Evolutionary conservation across 2,329 filamentous ascomycete genomes (phyloP), one percentile per base, ranked within the genome.

Genomic region (Amesomyces nigricolor): DNA sequence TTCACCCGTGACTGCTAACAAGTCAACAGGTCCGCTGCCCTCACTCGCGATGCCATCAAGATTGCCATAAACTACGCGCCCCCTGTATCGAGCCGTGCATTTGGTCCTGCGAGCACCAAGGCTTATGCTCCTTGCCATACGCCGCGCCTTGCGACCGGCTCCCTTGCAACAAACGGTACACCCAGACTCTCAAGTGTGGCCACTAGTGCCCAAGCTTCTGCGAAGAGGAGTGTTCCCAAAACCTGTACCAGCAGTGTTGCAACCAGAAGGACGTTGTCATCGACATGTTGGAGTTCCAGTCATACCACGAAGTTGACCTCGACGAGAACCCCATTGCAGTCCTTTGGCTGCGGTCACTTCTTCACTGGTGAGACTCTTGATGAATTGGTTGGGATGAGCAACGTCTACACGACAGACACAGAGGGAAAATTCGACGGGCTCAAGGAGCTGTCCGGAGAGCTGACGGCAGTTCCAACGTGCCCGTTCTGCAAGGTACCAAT

Each of bases 141-240:
- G 82, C 83, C 0, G 85, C 79, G 0, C 85, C 86, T 0, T 90
- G 86, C 64, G 73, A 87, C 60, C 78, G 81, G 69, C 64, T 88
- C 0, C 87, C n/a, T n/a, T n/a, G n/a, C 65, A 78, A 78, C 1
- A 67, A 75, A 61, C 73, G 85, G 8, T 90, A 86, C 63, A 63
- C 71, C 3, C 72, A 78, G 29, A 14, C 56, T 0, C 66, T 89
- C 3, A 16, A 26, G 0, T 89, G 86, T 63, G 80, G 80, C 0
- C 84, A 88, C 65, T 78, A 74, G 64, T 89, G 72, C 39, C 84
- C 84, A 0, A 81, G 79, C 0, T 58, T 87, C 2, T 89, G 85
- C 60, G 85, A 85, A 1, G 86, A 88, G 63, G 56, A 56, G 0
- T 89, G 86, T 57, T 85, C 83, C 0, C 47, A 65, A 1, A 62